Base-by-base conservation (phyloP, 306 rosid species). In the Gillenia trifoliata region DNA sequence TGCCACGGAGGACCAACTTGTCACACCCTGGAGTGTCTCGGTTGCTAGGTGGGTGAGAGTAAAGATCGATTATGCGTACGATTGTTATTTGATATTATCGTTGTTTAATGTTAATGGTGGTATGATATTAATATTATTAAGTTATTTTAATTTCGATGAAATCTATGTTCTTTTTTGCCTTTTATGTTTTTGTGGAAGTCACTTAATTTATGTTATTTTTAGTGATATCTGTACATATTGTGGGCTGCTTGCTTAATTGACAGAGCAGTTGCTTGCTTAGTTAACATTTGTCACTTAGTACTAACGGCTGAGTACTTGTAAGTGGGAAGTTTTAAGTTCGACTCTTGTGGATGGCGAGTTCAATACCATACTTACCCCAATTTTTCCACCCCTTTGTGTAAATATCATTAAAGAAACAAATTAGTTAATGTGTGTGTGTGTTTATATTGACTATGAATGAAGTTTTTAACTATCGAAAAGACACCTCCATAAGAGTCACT, bases 1-100 rank as follows among this genome's bases (percentile, higher is more conserved):
- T 43, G 96, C 96, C 82, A 83, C 93, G 13, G 93, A 90, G 83
- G 97, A 91, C 40, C 93, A 86, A 76, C 20, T 63, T 60, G 81
- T 94, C 72, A 94, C 98, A 8, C 98, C 98, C 11, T 94, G 98
- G 98, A 86, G 78, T 80, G 69, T 90, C 60, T 90, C 97, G 57
- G 93, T 94, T 74, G 96, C 98, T 1, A 88, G 96, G 98, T 94
- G 69, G 69, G 98, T 91, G 69, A 64, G 79, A 15, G 31, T 47
- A 56, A 7, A 71, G 36, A 36, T 30, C 30, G 28, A 22, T 6
- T 26, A 30, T 31, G 19, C 62, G 11, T 59, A 5, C 1, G 70
- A 25, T 61, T 40, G 34, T 26, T 60, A 4, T 16, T 16, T 66
- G 67, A 33, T 60, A 59, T 17, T 47, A 25, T 71, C n/a, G 2